Evolutionary conservation across 805 yeast species (phyloP).

Genomic region (Huiozyma sinensis): DNA sequence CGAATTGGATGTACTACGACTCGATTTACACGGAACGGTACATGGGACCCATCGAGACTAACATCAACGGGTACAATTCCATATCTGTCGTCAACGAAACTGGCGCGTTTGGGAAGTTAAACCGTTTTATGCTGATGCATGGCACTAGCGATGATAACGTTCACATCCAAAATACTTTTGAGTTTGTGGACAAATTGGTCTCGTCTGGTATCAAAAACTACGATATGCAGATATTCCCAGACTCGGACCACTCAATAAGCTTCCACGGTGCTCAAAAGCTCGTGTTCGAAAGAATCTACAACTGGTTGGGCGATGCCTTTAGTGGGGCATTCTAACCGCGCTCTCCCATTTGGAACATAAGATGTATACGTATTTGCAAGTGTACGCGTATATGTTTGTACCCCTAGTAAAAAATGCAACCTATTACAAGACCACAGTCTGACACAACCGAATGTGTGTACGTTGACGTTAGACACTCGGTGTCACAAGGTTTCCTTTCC

Average conservation of each 20-base stretch:
- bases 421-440: too few species aligned
- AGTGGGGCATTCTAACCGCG: slow-evolving; percentile 17
- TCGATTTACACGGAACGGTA: slow-evolving; percentile 74
- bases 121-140: slow-evolving; percentile 59
- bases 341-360: neutral
- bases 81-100: slow-evolving; percentile 35
- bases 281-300: slow-evolving; percentile 57
- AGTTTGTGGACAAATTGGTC: slow-evolving; percentile 51
- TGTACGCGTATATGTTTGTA: neutral
- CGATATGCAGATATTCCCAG: slow-evolving; percentile 86
- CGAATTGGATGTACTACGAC: slow-evolving; percentile 66
- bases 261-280: slow-evolving; percentile 71
- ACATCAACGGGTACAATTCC: slow-evolving; percentile 38
- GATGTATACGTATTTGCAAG: neutral
- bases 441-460: too few species aligned
- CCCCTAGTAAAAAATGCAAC: too few species aligned
- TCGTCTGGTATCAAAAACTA: slow-evolving; percentile 49
- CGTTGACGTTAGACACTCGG: too few species aligned
- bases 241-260: slow-evolving; percentile 75
- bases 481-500: neutral
- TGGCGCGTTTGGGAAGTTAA: slow-evolving; percentile 35
- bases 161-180: slow-evolving; percentile 60
- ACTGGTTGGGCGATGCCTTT: slow-evolving; percentile 61
- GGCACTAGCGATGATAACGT: slow-evolving; percentile 84
- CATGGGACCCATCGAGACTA: slow-evolving; percentile 45